Conservation (phyloP, 2,329 filamentous ascomycete species). For the Claviceps pusilla region DNA sequence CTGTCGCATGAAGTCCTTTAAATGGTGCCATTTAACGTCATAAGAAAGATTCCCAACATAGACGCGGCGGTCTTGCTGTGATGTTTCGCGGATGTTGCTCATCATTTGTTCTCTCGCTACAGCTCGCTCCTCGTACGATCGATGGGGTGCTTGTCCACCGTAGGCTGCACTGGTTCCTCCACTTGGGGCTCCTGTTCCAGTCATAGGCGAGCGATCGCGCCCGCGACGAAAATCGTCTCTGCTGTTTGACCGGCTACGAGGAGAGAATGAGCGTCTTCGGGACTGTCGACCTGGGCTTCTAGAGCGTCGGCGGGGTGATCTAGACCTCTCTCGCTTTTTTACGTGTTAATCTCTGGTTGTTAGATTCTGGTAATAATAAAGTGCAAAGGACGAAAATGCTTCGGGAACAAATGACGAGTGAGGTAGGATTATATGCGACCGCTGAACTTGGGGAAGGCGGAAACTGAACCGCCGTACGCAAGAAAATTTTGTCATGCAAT, state of each 20-base stretch:
- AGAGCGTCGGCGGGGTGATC: slow-evolving; percentile 67
- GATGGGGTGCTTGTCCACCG: slow-evolving; percentile 45
- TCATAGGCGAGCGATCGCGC: slow-evolving; percentile 74
- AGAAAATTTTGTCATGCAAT: background rate
- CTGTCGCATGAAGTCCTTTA: slow-evolving; percentile 99
- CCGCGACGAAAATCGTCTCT: slow-evolving; percentile 62
- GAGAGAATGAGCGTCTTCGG: slow-evolving; percentile 63
- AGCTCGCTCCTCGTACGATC: slow-evolving; percentile 71
- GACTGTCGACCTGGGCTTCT: slow-evolving; percentile 60
- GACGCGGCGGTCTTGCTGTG: slow-evolving; percentile 96
- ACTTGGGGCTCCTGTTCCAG: slow-evolving; percentile 51
- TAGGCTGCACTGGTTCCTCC: slow-evolving; percentile 57
- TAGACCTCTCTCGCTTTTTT: slow-evolving; percentile 68
- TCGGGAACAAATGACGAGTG: background rate
- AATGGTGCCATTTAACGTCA: slow-evolving; percentile 99
- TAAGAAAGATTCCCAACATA: slow-evolving; percentile 98
- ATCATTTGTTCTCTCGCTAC: slow-evolving; percentile 90
- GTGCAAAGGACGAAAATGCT: background rate
- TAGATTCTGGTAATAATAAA: background rate
- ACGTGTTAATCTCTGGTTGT: slow-evolving; percentile 12
- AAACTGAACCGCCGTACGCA: background rate
- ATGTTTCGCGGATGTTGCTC: slow-evolving; percentile 81
- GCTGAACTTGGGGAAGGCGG: background rate
- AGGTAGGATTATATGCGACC: background rate
- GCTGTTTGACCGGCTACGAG: slow-evolving; percentile 60